Evolutionary conservation across 2,329 filamentous ascomycete species (phyloP).

Genomic region (Capronia americana): DNA sequence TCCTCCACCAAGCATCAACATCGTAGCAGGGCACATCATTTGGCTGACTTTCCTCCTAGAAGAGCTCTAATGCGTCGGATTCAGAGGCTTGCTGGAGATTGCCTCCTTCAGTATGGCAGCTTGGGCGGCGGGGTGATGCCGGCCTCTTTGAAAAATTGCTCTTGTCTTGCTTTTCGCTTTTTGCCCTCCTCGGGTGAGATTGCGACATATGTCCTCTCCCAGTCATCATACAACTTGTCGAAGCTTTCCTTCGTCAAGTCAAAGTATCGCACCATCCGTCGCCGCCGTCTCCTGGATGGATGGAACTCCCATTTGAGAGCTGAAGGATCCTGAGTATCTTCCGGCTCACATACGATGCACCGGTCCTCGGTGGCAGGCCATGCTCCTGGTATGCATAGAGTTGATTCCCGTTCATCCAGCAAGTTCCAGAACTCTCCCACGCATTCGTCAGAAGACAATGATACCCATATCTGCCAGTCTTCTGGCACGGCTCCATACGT

Average conservation of each 20-base stretch:
- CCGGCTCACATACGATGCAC: background rate
- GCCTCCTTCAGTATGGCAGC: background rate
- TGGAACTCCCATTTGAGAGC: background rate
- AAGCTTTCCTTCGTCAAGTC: background rate
- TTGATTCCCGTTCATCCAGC: background rate
- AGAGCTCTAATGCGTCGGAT: background rate
- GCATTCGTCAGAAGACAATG: constrained; percentile 14
- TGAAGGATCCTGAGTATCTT: background rate
- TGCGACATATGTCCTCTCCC: background rate
- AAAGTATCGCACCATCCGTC: background rate
- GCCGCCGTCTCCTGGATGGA: background rate
- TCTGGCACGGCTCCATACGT: constrained; percentile 11
- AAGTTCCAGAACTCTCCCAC: constrained; percentile 22
- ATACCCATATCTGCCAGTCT: constrained; percentile 26
- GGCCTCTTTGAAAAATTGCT: constrained; percentile 5
- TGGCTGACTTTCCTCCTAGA: background rate
- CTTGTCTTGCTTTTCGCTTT: background rate
- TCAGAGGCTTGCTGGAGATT: background rate
- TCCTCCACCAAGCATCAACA: background rate
- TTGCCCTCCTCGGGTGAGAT: background rate
- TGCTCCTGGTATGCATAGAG: background rate
- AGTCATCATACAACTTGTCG: background rate
- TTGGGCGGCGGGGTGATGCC: constrained; percentile 3
- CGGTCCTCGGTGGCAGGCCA: background rate
- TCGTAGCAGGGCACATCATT: too few relatives aligned